These are phyloP conservation scores for Mycena filopes DNA, from an alignment of 768 basidiomycete species.

Conservation along the genomic window DNA sequence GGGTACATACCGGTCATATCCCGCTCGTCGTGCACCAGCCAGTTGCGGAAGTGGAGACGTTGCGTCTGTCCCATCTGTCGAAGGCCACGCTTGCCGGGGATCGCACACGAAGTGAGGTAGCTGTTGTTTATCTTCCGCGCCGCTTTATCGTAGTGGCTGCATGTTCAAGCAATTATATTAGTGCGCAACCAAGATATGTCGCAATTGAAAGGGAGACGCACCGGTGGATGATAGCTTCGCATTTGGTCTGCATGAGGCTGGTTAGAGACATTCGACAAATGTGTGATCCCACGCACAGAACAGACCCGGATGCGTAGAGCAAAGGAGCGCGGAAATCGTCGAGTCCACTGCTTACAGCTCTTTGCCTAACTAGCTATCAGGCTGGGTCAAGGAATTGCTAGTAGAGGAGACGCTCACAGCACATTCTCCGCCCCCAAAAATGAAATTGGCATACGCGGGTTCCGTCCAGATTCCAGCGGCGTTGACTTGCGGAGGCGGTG, in stretches of 20 bases:
- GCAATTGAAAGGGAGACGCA: neutral
- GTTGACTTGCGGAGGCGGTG: slow-evolving; percentile 22
- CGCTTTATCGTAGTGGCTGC: slow-evolving; percentile 13
- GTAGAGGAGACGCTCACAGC: neutral
- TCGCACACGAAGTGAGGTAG: slow-evolving; percentile 21
- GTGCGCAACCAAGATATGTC: neutral
- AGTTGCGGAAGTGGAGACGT: slow-evolving; percentile 20
- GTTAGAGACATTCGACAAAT: neutral
- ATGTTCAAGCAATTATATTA: neutral
- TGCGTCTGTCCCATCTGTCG: slow-evolving; percentile 25
- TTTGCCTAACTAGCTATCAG: neutral
- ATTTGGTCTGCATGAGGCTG: neutral
- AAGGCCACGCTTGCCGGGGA: slow-evolving; percentile 17
- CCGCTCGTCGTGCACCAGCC: slow-evolving; percentile 22
- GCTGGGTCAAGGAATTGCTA: neutral
- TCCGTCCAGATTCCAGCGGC: slow-evolving; percentile 28
- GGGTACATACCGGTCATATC: slow-evolving; percentile 7
- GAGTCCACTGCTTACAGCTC: slow-evolving; percentile 14
- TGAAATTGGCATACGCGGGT: slow-evolving; percentile 17
- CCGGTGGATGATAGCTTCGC: slow-evolving; percentile 9
- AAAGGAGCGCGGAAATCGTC: slow-evolving; percentile 19
- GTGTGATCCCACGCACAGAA: neutral
- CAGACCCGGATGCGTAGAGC: slow-evolving; percentile 22
- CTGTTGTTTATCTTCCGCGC: slow-evolving; percentile 13
- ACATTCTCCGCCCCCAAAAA: slow-evolving; percentile 24